phyloP scores from a whole-genome alignment of 2,329 filamentous ascomycete species.

The Penicillium nordicum region DNA sequence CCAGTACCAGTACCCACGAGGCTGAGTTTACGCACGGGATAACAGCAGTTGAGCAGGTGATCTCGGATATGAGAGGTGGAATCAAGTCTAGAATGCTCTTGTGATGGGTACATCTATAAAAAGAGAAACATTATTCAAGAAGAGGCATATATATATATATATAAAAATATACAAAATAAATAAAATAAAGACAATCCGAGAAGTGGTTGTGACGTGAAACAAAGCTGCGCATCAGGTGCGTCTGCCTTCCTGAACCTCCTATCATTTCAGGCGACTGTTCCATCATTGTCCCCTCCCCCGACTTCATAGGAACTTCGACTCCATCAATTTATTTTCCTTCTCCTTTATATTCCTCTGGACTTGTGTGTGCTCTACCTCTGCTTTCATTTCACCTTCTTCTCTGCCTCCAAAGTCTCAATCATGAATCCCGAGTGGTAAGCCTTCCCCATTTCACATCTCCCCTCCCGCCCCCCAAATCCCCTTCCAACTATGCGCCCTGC shows the following conservation, averaged over 20 bases:
- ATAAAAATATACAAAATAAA: background rate
- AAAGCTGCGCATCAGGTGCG: conserved; percentile 28
- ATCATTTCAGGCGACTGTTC: conserved; percentile 28
- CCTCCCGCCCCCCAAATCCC: background rate
- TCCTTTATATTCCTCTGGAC: conserved; percentile 13
- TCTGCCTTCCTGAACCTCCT: conserved; percentile 28
- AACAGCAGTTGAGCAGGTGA: conserved; percentile 3
- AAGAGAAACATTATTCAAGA: background rate
- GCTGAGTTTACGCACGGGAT: conserved; percentile 5
- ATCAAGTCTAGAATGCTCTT: no score
- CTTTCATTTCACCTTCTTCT: conserved; percentile 10
- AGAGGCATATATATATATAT: background rate
- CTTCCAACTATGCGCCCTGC: conserved; percentile 1
- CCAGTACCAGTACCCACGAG: background rate
- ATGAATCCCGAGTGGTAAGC: conserved; percentile 52
- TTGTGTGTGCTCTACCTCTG: conserved; percentile 1
- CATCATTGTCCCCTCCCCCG: conserved; percentile 26
- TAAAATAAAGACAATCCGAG: conserved; percentile 4
- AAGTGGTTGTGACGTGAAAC: conserved; percentile 17
- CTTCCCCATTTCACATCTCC: conserved; percentile 6
- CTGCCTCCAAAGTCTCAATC: conserved; percentile 23
- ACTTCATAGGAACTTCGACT: conserved; percentile 11
- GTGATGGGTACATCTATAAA: background rate
- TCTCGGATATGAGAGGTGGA: background rate
- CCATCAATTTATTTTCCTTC: conserved; percentile 14